Conservation (phyloP, 1,139 yeast genomes). For the Candida labiduridarum region DNA sequence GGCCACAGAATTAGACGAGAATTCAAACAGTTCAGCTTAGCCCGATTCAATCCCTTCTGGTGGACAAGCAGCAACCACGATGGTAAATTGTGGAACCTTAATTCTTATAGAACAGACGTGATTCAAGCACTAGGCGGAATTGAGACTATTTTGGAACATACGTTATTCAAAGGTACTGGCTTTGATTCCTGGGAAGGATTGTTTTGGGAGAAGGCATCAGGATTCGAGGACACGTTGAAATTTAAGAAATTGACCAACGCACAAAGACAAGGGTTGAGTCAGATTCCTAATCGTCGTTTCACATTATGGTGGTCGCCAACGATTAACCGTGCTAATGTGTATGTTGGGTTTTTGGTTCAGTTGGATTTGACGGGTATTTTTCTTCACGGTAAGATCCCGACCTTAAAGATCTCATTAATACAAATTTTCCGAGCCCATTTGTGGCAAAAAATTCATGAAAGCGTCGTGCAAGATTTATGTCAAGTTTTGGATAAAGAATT, state of each 20-base stretch:
- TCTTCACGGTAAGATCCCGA: constrained; percentile 96
- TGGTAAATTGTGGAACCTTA: constrained; percentile 93
- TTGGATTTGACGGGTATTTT: constrained; percentile 95
- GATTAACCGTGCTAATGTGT: constrained; percentile 95
- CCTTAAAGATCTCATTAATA: constrained; percentile 89
- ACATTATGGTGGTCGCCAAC: constrained; percentile 99
- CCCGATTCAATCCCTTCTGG: constrained; percentile 89
- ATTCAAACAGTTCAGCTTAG: constrained; percentile 71
- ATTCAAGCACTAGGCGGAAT: constrained; percentile 98
- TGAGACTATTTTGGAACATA: constrained; percentile 93
- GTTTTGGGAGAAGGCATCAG: constrained; percentile 97
- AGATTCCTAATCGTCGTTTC: constrained; percentile 95
- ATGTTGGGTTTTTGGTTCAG: constrained; percentile 96
- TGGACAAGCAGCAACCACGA: constrained; percentile 95
- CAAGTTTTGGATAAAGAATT: constrained; percentile 89
- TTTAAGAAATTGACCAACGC: constrained; percentile 96
- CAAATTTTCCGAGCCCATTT: constrained; percentile 97
- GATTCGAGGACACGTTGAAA: constrained; percentile 94
- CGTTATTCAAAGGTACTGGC: constrained; percentile 94
- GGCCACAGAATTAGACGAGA: constrained; percentile 87
- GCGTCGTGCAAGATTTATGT: constrained; percentile 89
- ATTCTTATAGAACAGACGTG: constrained; percentile 92
- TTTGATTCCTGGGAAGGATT: constrained; percentile 98
- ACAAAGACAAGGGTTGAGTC: constrained; percentile 95
- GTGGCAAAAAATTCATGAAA: constrained; percentile 99